Evolutionary conservation across 2,329 filamentous ascomycete genomes (phyloP).

Genomic region (Alternaria postmessia): DNA sequence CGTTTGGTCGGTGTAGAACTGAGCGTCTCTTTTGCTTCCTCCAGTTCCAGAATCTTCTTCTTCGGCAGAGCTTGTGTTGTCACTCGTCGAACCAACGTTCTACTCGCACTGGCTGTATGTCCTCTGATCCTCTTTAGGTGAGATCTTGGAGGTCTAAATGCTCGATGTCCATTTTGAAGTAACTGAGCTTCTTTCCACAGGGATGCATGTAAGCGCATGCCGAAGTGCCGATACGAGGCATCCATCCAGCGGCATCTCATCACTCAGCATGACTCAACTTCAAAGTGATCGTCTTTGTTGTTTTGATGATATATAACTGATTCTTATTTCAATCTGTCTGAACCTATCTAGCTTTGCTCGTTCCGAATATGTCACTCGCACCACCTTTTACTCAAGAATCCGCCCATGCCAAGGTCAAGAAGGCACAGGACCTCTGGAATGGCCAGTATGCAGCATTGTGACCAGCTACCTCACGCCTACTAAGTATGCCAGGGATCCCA

Average conservation of each 20-base stretch:
- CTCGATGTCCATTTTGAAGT: not conserved
- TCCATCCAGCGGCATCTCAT: not conserved
- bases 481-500: conserved; percentile 64
- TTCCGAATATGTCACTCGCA: conserved; percentile 53
- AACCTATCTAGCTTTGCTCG: not conserved
- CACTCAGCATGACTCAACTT: not conserved
- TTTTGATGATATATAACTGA: not conserved
- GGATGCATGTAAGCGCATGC: conserved; percentile 3
- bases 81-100: not conserved
- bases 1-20: not conserved
- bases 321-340: not conserved
- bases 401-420: conserved; percentile 80
- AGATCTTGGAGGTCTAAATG: not conserved
- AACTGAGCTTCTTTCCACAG: not conserved
- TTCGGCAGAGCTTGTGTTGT: not conserved
- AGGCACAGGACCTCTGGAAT: conserved; percentile 85
- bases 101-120: not conserved
- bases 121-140: not conserved
- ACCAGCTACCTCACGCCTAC: not conserved
- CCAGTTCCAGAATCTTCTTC: not conserved
- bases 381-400: conserved; percentile 81
- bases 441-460: conserved; percentile 63
- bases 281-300: not conserved
- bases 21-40: not conserved
- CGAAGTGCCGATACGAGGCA: conserved; percentile 16